Evolutionary conservation across 2,329 filamentous ascomycete genomes (phyloP).

Genomic region (Fusarium sterilihyphosum): DNA sequence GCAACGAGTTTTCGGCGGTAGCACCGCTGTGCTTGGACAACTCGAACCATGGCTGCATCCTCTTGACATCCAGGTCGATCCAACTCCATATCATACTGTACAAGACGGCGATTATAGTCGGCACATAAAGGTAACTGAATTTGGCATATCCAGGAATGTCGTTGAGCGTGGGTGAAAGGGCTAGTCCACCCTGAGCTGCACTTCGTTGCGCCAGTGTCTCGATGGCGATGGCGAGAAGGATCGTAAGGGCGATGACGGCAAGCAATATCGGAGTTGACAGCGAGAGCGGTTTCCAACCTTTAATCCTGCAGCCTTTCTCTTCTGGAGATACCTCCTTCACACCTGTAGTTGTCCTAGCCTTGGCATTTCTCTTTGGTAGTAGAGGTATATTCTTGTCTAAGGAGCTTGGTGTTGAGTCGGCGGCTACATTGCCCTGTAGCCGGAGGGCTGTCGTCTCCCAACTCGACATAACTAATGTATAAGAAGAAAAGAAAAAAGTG

Average conservation of each 20-base stretch:
- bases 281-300: conserved; percentile 40
- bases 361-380: neutral
- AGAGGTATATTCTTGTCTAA: conserved; percentile 13
- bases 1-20: no score
- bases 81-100: no score
- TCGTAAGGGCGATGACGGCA: conserved; percentile 48
- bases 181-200: conserved; percentile 53
- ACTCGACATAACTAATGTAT: conserved; percentile 21
- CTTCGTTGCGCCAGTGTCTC: conserved; percentile 57
- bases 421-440: neutral
- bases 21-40: no score
- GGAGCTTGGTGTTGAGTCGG: neutral
- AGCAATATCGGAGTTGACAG: conserved; percentile 49
- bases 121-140: conserved; percentile 61
- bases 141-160: conserved; percentile 49
- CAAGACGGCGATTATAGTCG: conserved; percentile 65
- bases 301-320: accelerated
- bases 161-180: conserved; percentile 33
- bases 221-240: conserved; percentile 54
- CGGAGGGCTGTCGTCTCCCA: conserved; percentile 24
- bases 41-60: no score
- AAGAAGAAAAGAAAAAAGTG: neutral
- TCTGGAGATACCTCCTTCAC: neutral
- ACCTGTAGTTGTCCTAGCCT: neutral
- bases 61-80: no score